A percentile compares a stretch with the other conserved stretches of the same genome.
Conservation (phyloP, 805 yeast species). For the Candida loeiensis region DNA sequence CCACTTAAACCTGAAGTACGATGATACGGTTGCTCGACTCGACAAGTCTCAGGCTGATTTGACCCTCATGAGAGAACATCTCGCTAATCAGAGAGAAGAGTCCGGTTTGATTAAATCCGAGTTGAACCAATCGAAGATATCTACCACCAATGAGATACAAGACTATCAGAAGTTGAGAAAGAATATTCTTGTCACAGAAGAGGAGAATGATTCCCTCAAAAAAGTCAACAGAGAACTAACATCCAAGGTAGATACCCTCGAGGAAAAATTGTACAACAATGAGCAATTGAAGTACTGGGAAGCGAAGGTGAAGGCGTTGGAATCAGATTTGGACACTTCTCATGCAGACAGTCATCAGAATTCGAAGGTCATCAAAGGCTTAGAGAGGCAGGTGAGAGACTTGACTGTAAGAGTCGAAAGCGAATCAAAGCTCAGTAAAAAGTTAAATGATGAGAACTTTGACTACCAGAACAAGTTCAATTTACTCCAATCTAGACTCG, state of each 20-base stretch:
- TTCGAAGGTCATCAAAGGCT: slow-evolving; percentile 44
- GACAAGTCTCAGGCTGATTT: slow-evolving; percentile 26
- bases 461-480: slow-evolving; percentile 50
- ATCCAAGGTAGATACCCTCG: slow-evolving; percentile 42
- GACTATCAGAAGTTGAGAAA: slow-evolving; percentile 41
- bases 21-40: slow-evolving; percentile 22
- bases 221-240: slow-evolving; percentile 52
- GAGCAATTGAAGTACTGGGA: slow-evolving; percentile 63
- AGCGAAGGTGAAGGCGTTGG: slow-evolving; percentile 50
- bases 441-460: slow-evolving; percentile 58
- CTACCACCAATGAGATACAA: slow-evolving; percentile 25
- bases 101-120: slow-evolving; percentile 33
- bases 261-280: slow-evolving; percentile 45
- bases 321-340: slow-evolving; percentile 45
- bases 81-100: slow-evolving; percentile 31
- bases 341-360: slow-evolving; percentile 49
- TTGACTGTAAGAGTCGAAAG: slow-evolving; percentile 49
- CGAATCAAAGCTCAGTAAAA: slow-evolving; percentile 47
- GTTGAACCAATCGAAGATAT: slow-evolving; percentile 28
- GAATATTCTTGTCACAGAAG: slow-evolving; percentile 52
- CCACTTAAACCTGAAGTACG: slow-evolving; percentile 24
- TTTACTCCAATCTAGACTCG: slow-evolving; percentile 36
- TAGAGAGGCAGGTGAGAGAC: slow-evolving; percentile 55
- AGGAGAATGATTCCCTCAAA: slow-evolving; percentile 64
- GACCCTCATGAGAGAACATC: slow-evolving; percentile 32